Evolutionary conservation across 2,329 filamentous ascomycete genomes (phyloP).

Genomic region (Monosporascus sp.): DNA sequence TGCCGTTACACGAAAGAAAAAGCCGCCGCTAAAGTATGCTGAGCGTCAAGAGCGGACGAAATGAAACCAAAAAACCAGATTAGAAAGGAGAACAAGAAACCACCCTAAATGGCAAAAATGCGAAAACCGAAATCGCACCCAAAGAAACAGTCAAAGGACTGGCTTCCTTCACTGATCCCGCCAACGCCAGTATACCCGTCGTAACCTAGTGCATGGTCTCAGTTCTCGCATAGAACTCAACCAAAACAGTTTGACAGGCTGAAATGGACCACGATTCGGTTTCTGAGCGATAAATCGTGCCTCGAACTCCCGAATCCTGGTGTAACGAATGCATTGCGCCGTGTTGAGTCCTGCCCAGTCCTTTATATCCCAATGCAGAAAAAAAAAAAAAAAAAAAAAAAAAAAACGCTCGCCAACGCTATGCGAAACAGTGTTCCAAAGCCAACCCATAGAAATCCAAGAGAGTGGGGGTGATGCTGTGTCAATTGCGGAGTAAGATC

Average conservation of each 20-base stretch:
- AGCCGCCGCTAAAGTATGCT: too few species aligned
- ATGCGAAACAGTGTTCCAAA: not conserved
- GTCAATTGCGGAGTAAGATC: constrained; percentile 2
- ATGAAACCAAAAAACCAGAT: not conserved
- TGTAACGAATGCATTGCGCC: not conserved
- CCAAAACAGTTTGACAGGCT: not conserved
- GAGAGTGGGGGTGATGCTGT: not conserved
- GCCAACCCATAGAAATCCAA: not conserved
- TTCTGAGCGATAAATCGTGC: not conserved
- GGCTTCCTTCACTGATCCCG: constrained; percentile 1
- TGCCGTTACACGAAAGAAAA: too few species aligned
- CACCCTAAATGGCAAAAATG: not conserved
- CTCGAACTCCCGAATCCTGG: not conserved
- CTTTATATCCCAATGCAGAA: not conserved
- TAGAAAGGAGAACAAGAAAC: not conserved
- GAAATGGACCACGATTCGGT: not conserved
- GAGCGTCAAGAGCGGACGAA: not conserved
- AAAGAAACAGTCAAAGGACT: constrained; percentile 2
- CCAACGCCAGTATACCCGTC: constrained; percentile 16
- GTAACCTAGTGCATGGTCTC: constrained; percentile 10
- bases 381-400: not conserved
- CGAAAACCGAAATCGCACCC: not conserved
- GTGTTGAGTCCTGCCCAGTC: not conserved
- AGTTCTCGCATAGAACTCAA: constrained; percentile 1
- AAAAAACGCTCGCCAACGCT: constrained; percentile 1